Evolutionary conservation across 306 rosid species (phyloP), one percentile per base, ranked within the genome.

Genomic region (Glycine latifolia): DNA sequence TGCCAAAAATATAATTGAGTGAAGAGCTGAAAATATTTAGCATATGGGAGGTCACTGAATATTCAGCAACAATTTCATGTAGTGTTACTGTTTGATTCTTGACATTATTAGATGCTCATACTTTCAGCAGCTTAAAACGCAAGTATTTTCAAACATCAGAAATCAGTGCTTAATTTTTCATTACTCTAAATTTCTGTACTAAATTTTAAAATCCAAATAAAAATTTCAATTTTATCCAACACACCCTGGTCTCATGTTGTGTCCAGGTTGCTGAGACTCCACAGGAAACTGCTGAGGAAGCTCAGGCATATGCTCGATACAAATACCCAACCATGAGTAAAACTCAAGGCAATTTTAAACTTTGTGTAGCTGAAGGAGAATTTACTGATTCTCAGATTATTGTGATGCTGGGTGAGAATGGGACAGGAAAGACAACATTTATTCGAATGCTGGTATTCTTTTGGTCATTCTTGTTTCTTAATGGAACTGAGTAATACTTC

Each of bases 381-480:
- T 96, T 96, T 73, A 93, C 99, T 3, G 99, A 96, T 89, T 96
- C 99, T 59, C 99, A 96, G 85, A 96, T 96, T 85, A 20, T 96
- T 89, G 99, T 96, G 77, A 96, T 96, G 99, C 90, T 96, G 50
- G 99, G 99, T 49, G 99, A 96, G 87, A 96, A 96, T 78, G 99
- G 99, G 82, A 96, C 98, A 0, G 99, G 99, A 80, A 96, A 96
- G 91, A 96, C 99, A 17, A 96, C 99, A 20, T 96, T 96, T 81
- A 93, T 96, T 80, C 98, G 94, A 1, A 92, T 96, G 99, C 99
- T 96, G 99, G 99, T 95, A 95, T 68, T 59, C 56, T 59, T 81
- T 68, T 76, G 53, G 10, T 77, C 84, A 62, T 62, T 50, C 13
- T 62, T 33, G 33, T 41, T 82, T 79, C 81, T 79, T 39, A 15